Conservation (phyloP, 1,284 basidiomycete genomes). For the Ustilago hordei region DNA sequence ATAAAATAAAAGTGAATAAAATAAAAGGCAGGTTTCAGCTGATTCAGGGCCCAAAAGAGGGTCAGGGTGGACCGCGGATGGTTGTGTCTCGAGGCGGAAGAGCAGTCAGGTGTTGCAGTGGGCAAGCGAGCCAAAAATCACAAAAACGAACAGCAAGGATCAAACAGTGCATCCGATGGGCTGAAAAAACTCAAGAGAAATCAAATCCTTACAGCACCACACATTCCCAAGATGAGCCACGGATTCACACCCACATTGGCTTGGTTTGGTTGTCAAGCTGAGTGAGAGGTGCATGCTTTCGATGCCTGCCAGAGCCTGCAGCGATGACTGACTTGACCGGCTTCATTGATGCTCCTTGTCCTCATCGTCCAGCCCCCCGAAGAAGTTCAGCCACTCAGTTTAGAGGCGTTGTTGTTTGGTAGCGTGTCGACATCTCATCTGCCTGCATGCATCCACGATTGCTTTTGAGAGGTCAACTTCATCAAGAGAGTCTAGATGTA, state of each 20-base stretch:
- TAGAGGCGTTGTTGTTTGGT: constrained; percentile 1
- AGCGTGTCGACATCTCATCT: neutral
- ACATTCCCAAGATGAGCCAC: neutral
- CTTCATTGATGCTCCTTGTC: neutral
- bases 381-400: constrained; percentile 3
- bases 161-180: constrained; percentile 12
- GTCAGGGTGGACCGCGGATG: constrained; percentile 5
- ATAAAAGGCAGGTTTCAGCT: neutral
- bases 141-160: constrained; percentile 9
- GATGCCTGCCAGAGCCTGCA: neutral
- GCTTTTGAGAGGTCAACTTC: no score
- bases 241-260: neutral
- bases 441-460: neutral
- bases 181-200: constrained; percentile 1
- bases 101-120: neutral
- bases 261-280: constrained; percentile 15
- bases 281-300: constrained; percentile 13
- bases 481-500: neutral
- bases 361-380: neutral
- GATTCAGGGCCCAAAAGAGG: constrained; percentile 5
- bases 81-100: neutral
- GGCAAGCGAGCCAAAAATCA: constrained; percentile 1
- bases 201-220: neutral
- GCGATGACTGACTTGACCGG: constrained; percentile 9
- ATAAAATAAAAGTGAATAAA: no score